These are phyloP conservation scores for Trichoderma sp. DNA, from an alignment of 2,329 filamentous ascomycete genomes.

Conservation along the genomic window DNA sequence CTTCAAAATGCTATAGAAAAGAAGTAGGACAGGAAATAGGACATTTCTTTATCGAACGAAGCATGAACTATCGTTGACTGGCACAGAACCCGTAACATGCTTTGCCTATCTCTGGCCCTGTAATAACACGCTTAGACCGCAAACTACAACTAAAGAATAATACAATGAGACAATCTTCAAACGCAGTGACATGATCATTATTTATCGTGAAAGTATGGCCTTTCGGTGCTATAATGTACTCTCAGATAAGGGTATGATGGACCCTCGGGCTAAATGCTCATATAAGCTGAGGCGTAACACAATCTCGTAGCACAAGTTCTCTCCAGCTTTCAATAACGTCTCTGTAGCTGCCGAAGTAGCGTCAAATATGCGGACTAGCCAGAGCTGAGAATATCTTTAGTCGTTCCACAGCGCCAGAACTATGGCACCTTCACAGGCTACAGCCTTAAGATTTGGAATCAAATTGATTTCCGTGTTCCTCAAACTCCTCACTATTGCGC, in stretches of 20 bases:
- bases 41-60: not conserved
- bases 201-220: not conserved
- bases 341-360: not conserved
- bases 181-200: rapidly evolving
- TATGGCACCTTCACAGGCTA: not conserved
- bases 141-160: not conserved
- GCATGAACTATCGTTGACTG: not conserved
- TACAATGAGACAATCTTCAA: not conserved
- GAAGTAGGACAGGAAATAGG: not conserved
- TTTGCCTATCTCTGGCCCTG: not conserved
- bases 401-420: not conserved
- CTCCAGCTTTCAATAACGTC: not conserved
- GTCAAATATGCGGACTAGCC: not conserved
- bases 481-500: not conserved
- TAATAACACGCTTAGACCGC: not conserved
- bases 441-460: not conserved
- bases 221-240: not conserved
- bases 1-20: not conserved
- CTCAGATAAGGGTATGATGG: not conserved
- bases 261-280: not conserved
- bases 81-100: no score
- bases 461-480: not conserved
- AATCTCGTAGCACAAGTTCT: not conserved
- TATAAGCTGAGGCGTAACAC: not conserved
- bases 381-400: not conserved